Evolutionary conservation across 139 green algal genomes (phyloP).

Genomic region (Chlamydomonas incerta): DNA sequence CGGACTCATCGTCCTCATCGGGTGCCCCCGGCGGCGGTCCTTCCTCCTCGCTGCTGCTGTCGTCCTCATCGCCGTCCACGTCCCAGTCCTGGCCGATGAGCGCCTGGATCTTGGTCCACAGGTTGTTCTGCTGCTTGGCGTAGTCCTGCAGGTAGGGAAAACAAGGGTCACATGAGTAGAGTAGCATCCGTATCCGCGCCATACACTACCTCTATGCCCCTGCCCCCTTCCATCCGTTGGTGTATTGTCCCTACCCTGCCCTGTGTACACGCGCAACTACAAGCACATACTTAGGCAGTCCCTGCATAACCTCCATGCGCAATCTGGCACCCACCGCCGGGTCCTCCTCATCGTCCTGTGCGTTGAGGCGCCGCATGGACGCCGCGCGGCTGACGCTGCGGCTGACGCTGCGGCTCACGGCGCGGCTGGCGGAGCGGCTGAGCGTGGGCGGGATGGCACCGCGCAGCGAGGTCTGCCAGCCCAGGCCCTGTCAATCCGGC

Average conservation of each 20-base stretch:
- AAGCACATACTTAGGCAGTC: no score
- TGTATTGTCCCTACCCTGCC: no score
- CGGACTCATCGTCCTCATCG: background rate
- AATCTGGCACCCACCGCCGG: background rate
- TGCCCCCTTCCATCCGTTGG: no score
- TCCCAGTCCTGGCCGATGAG: constrained; percentile 40
- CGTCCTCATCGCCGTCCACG: background rate
- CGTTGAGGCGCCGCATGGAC: background rate
- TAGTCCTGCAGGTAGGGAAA: background rate
- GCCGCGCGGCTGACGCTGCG: background rate
- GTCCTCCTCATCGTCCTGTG: background rate
- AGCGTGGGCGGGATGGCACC: background rate
- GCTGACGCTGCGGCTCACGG: background rate
- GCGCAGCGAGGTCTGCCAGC: constrained; percentile 38
- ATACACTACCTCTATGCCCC: no score
- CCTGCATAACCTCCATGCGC: no score
- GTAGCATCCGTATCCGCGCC: no score
- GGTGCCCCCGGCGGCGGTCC: background rate
- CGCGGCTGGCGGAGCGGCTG: background rate
- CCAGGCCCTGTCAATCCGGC: background rate
- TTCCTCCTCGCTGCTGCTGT: background rate
- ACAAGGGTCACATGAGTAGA: no score
- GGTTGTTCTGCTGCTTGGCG: background rate
- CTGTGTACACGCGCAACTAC: no score
- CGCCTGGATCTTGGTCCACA: constrained; percentile 25